Base-by-base conservation (phyloP, 2,329 filamentous ascomycete species). In the Diaporthe nobilis region DNA sequence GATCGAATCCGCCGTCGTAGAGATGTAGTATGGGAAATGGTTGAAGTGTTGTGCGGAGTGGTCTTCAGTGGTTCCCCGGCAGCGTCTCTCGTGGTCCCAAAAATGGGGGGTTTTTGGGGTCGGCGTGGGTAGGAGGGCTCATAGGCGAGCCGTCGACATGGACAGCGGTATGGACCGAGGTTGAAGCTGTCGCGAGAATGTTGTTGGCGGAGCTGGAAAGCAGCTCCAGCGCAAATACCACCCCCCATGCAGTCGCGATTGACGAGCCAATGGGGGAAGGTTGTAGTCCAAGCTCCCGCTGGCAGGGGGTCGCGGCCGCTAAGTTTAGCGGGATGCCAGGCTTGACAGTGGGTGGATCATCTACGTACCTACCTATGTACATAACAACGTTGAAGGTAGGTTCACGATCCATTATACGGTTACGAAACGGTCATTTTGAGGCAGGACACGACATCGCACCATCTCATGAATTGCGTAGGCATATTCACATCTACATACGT, bases 221-320 rank as follows among this genome's bases (percentile, higher is more conserved):
- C n/a, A 73, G 60, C 49, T 47, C 34, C 51, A 20, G 28, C 17
- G n/a, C 25, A 47, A 42, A 70, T 55, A 42, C 49, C 34, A 70
- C 31, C 34, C 47, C 51, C 22, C 71, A 31, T 75, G 57, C 74
- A 58, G 49, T 20, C 49, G 51, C 65, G 67, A 67, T 28, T 76
- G 72, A 39, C 39, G 55, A 37, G 68, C 70, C 74, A 75, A 75
- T 75, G 42, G 58, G 49, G 20, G 25, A 42, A 42, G 20, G 42
- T 34, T 65, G 49, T 8, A 17, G 61, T 9, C 10, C 28, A 42
- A 55, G 65, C 65, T 70, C 65, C 65, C n/a, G 49, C 34, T 10
- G 49, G 49, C 65, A 70, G 65, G 65, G 65, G 65, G 31, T 13
- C 5, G 65, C 65, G 65, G 65, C 65, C 65, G 65, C 65, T 70